Conservation (phyloP, 2,329 filamentous ascomycete species). For the Exophiala sp. region DNA sequence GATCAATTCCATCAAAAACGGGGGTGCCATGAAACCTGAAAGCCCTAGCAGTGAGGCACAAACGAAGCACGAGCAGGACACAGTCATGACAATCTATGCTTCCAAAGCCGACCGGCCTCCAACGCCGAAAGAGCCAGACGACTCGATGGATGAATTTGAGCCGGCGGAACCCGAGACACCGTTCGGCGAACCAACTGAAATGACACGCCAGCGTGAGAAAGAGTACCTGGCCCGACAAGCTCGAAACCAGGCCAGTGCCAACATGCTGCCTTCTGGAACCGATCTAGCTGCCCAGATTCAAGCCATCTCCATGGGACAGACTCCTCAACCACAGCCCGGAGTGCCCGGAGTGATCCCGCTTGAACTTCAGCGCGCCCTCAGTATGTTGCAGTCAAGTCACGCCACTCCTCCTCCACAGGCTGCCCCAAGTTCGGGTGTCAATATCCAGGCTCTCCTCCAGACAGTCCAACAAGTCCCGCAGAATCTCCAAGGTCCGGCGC, state of each 20-base stretch:
- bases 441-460: slow-evolving; percentile 15
- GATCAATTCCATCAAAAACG: slow-evolving; percentile 40
- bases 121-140: slow-evolving; percentile 44
- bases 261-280: slow-evolving; percentile 1
- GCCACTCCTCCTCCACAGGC: slow-evolving; percentile 24
- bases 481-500: slow-evolving; percentile 25
- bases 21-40: slow-evolving; percentile 36
- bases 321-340: slow-evolving; percentile 27
- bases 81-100: slow-evolving; percentile 46
- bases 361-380: slow-evolving; percentile 31
- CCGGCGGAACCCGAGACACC: slow-evolving; percentile 33
- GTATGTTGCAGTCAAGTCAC: slow-evolving; percentile 35
- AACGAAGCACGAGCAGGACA: slow-evolving; percentile 43
- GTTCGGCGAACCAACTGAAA: slow-evolving; percentile 42
- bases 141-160: slow-evolving; percentile 33
- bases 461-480: slow-evolving; percentile 31
- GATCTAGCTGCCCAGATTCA: slow-evolving; percentile 31
- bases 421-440: slow-evolving; percentile 16
- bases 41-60: slow-evolving; percentile 42
- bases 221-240: slow-evolving; percentile 33
- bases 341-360: slow-evolving; percentile 2
- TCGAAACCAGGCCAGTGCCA: slow-evolving; percentile 30
- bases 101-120: slow-evolving; percentile 42
- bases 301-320: slow-evolving; percentile 30
- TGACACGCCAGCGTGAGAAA: slow-evolving; percentile 39